A percentile compares a stretch with the other conserved stretches of the same genome.
phyloP scores from a whole-genome alignment of 176 grass and related monocot species.

The Dendrocalamus sinicus region DNA sequence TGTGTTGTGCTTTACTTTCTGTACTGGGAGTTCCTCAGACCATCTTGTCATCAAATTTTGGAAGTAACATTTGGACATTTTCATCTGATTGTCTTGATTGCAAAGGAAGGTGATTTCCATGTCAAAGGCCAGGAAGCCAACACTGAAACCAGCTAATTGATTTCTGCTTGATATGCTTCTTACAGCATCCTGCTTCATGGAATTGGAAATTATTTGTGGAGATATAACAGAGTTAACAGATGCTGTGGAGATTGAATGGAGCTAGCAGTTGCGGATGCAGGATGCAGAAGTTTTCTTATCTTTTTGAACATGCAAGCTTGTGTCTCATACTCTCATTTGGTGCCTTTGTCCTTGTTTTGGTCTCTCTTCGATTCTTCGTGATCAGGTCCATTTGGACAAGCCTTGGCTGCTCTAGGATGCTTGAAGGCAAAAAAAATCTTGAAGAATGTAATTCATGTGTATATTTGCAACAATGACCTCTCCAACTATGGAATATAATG shows the following conservation, averaged over 20 bases:
- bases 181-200: not conserved
- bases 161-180: not conserved
- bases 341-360: not conserved
- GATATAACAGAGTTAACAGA: not conserved
- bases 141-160: not conserved
- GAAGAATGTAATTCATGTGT: not conserved
- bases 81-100: not conserved
- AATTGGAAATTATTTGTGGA: not conserved
- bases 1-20: constrained; percentile 1
- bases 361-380: not conserved
- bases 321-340: not conserved
- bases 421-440: constrained; percentile 13
- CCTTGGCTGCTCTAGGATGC: constrained; percentile 8
- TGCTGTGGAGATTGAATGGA: not conserved
- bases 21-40: not conserved
- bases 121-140: not conserved
- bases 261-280: constrained; percentile 20
- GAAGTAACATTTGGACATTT: not conserved
- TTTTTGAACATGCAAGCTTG: constrained; percentile 25
- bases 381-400: constrained; percentile 12
- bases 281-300: constrained; percentile 6
- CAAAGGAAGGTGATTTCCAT: not conserved
- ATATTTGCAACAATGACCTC: not conserved
- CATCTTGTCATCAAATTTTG: constrained; percentile 26
- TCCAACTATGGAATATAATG: not conserved